These are phyloP conservation scores for Solanum chaucha DNA, from an alignment of 257 asterid species.

Conservation along the genomic window DNA sequence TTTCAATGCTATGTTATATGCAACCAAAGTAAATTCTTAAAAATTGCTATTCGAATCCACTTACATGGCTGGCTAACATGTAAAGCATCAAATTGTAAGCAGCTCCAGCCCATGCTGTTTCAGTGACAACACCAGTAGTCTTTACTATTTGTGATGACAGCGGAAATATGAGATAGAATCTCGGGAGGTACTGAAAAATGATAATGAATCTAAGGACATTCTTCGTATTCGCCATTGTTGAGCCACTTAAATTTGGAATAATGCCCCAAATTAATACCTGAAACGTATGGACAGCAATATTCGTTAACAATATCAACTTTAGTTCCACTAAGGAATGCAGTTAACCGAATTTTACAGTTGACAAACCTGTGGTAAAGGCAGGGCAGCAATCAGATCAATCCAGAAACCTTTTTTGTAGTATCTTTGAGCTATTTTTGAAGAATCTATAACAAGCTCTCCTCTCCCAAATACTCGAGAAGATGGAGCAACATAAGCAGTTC, in stretches of 20 bases:
- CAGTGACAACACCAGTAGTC: conserved; percentile 92
- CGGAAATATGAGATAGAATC: conserved; percentile 75
- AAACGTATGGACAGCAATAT: not conserved
- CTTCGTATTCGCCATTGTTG: conserved; percentile 76
- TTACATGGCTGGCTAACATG: conserved; percentile 98
- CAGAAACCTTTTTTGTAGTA: conserved; percentile 54
- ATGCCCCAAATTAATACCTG: conserved; percentile 70
- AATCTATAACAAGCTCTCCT: conserved; percentile 90
- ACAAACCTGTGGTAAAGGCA: conserved; percentile 97
- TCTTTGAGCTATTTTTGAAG: conserved; percentile 52
- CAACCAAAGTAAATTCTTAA: not conserved
- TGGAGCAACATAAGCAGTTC: conserved; percentile 88
- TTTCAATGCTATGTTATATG: not conserved
- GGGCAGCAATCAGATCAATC: conserved; percentile 64
- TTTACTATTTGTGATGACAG: conserved; percentile 78
- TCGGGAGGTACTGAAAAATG: conserved; percentile 75
- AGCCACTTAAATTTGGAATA: conserved; percentile 62
- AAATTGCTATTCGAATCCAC: conserved; percentile 1
- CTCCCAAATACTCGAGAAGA: conserved; percentile 97
- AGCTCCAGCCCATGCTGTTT: conserved; percentile 99
- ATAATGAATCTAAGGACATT: conserved; percentile 78
- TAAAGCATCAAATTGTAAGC: conserved; percentile 93
- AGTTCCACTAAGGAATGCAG: not conserved
- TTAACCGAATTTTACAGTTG: not conserved
- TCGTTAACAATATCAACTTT: not conserved